Conservation (phyloP, 352 stramenopile genomes). For the Globisporangium spinosum region DNA sequence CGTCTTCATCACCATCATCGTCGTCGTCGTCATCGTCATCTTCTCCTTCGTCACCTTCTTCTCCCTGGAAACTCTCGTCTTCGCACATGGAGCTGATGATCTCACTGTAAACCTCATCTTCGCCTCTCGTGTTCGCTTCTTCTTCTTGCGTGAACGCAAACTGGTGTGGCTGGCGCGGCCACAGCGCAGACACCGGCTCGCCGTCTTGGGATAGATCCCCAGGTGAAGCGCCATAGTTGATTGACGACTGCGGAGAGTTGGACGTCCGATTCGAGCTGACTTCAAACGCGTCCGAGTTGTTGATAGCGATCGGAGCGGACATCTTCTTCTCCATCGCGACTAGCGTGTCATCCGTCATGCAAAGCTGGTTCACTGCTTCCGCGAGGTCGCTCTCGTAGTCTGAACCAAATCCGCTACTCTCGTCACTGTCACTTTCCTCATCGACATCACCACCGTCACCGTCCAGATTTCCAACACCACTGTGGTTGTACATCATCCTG, state of each 20-base stretch:
- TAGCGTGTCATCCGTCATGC: conserved; percentile 60
- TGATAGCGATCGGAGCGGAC: conserved; percentile 52
- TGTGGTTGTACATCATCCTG: conserved; percentile 8
- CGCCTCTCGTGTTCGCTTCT: conserved; percentile 44
- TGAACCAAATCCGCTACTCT: conserved; percentile 52
- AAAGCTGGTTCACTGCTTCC: conserved; percentile 63
- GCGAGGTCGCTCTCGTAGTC: conserved; percentile 73
- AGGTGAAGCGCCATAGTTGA: conserved; percentile 58
- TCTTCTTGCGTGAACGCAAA: conserved; percentile 86
- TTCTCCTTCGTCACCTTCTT: conserved; percentile 33
- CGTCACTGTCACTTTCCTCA: conserved; percentile 19
- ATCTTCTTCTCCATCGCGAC: conserved; percentile 47
- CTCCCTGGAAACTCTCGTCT: conserved; percentile 47
- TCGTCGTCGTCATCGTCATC: conserved; percentile 18
- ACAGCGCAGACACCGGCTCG: conserved; percentile 68
- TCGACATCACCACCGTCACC: conserved; percentile 8
- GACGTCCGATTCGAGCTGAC: conserved; percentile 32
- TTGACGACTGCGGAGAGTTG: conserved; percentile 64
- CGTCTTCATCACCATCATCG: conserved; percentile 20
- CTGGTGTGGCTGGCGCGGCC: conserved; percentile 75
- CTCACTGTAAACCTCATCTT: conserved; percentile 84
- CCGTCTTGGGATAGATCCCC: conserved; percentile 62
- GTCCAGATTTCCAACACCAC: conserved; percentile 8
- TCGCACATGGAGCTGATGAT: conserved; percentile 62
- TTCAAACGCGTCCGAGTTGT: conserved; percentile 18